Evolutionary conservation across 192 early-diverging fungal species (phyloP).

Genomic region (Mycoemilia scoparia): DNA sequence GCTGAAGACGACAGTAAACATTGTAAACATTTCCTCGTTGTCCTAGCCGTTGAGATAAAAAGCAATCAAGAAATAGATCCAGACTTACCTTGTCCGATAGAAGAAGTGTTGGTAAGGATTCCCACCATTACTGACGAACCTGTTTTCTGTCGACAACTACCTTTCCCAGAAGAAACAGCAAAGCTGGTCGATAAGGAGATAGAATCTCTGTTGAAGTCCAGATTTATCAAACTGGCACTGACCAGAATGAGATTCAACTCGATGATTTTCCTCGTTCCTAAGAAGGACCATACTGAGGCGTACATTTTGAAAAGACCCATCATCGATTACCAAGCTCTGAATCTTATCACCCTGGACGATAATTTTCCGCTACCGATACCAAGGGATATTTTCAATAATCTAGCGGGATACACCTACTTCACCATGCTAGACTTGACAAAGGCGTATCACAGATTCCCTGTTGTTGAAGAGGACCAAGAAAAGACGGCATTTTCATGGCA

Average conservation of each 20-base stretch:
- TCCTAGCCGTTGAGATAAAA: no score
- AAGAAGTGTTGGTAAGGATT: no score
- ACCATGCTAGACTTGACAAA: slow-evolving; percentile 1
- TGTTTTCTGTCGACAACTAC: no score
- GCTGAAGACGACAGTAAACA: no score
- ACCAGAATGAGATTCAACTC: background rate
- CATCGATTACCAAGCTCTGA: slow-evolving; percentile 1
- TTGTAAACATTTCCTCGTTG: no score
- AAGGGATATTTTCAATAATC: background rate
- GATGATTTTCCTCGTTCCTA: slow-evolving; percentile 1
- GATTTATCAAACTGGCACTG: background rate
- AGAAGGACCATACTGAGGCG: background rate
- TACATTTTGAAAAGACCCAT: background rate
- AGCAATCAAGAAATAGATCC: no score
- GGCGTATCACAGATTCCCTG: background rate
- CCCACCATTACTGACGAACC: no score
- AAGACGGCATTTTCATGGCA: slow-evolving; percentile 2
- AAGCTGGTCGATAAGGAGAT: background rate
- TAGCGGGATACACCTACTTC: background rate
- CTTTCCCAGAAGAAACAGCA: no score
- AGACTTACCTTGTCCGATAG: no score
- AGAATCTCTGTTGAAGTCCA: background rate
- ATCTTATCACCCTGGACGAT: background rate
- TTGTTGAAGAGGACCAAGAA: background rate
- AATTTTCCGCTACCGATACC: background rate